Evolutionary conservation across 1,284 basidiomycete genomes (phyloP), one percentile per base, ranked within the genome.

Genomic region (Cerioporus squamosus): DNA sequence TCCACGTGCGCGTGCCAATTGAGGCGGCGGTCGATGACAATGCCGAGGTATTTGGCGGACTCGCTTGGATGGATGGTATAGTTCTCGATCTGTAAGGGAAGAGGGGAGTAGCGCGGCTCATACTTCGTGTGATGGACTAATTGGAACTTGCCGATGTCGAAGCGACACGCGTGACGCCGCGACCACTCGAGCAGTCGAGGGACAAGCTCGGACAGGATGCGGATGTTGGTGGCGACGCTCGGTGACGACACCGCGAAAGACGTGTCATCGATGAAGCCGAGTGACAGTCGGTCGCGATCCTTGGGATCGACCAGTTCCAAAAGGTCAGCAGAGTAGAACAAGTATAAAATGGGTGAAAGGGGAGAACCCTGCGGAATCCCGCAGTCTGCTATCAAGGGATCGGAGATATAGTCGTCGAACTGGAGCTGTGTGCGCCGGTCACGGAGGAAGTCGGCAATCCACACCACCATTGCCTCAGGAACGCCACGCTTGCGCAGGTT

Each of bases 401-500:
- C 46, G 2, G 59, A 61, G 4, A 44, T 48, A 40, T 47, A 61
- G 44, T 61, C 59, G 29, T 61, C 59, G 14, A 61, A 57, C 26
- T 54, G 49, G 20, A 61, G 38, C 46, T 57, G 51, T 1, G 59
- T 57, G 6, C 29, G 18, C 0, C 55, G 48, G 23, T 54, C 55
- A n/a, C 17, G 12, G 5, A 61, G 59, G 18, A 57, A 54, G 3
- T 54, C 24, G 5, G 23, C 38, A 7, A 75, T 53, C 64, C 67
- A 75, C 1, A 57, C 24, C 0, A 66, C 59, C 17, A 68, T 52
- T 39, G 63, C 58, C 15, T 57, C 49, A 2, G 74, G 75, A 0
- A 75, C 52, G 2, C 74, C 66, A 14, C 57, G 22, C 43, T 48
- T 61, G 38, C 64, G 45, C 62, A 78, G 63, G 44, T 79, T 67